Evolutionary conservation across 164 flowering plant species (phyloP), one percentile per base, ranked within the genome.

Genomic region (Akebia trifoliata): DNA sequence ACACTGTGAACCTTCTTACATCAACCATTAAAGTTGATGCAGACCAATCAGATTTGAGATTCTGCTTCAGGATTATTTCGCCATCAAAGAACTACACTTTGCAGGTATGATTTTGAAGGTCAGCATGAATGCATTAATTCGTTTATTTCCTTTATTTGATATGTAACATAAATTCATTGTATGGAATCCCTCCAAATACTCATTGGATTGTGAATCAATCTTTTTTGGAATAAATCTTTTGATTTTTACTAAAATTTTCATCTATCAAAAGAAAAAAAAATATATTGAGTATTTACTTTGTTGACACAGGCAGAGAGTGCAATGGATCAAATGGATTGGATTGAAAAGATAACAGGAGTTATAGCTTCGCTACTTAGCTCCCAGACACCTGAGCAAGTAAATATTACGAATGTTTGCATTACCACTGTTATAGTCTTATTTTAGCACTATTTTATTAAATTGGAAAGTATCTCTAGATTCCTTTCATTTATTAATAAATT

Each of bases 281-380:
- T 29, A 53, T 52, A 22, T 58, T 50, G 4, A 18, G 45, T 57
- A 22, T 55, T 25, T 68, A 39, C 35, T 43, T 61, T 66, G 67
- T 67, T 54, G 58, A 60, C 73, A 72, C 87, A 94, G 99, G 99
- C 99, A 66, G 99, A 94, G 68, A 94, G 95, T 76, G 90, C 97
- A 47, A 68, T 81, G 56, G 99, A 94, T 73, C 99, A 94, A 69
- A 94, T 88, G 96, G 99, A 94, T 73, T 94, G 99, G 99, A 83
- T 94, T 69, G 99, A 94, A 71, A 94, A 94, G 80, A 94, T 94
- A 69, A 94, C 97, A 12, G 99, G 99, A 50, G 99, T 94, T 31
- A 94, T 90, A 72, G 99, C 99, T 53, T 94, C 99, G 36, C 71
- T 93, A 38, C 78, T 93, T 60, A 90, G 92, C 75, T 86, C 94